Evolutionary conservation across 2,329 filamentous ascomycete genomes (phyloP), one percentile per base, ranked within the genome.

Genomic region (Tolypocladium cylindrosporum): DNA sequence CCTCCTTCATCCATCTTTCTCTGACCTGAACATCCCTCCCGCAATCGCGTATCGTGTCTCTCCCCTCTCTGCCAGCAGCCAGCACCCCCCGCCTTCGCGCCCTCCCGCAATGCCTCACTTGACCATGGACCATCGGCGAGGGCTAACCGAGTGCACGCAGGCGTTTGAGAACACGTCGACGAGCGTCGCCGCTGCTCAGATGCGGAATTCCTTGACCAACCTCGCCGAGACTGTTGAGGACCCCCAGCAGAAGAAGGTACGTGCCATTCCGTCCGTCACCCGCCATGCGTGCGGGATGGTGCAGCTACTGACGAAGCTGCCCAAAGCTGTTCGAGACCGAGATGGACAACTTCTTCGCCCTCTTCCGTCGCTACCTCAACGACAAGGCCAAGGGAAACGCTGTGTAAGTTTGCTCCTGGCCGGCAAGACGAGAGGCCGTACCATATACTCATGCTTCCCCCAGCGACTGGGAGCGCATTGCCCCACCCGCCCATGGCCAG

Each of bases 271-370:
- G 2, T 45, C 42, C 7, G 19, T 8, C 19, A 9, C 36, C 10
- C 10, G 27, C 34, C 37, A 24, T 31, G 21, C 4, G 10, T n/a
- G 37, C 45, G 39, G 6, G 1, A 50, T 21, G 34, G 21, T 27
- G 14, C 24, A 14, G 27, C 19, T 21, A 36, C 40, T 55, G 42
- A 45, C 34, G 16, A 7, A 37, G n/a, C 5, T 60, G 57, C 65
- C 58, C 34, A 66, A 65, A 90, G 90, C 86, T 95, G 65, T 97
- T 97, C 75, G 93, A 97, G 80, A 95, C 92, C 5, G 93, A 99
- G 79, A 97, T 97, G 92, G 94, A 99, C 85, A 99, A 99, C 86
- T 99, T 99, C 83, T 99, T 99, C 73, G 88, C 91, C 61, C 88
- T 99, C 62, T 99, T 99, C 88, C 89, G 94, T 72, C 87, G 94